Evolutionary conservation across 345 rosid species (phyloP), one percentile per base, ranked within the genome.

Genomic region (Gossypioides kirkii): DNA sequence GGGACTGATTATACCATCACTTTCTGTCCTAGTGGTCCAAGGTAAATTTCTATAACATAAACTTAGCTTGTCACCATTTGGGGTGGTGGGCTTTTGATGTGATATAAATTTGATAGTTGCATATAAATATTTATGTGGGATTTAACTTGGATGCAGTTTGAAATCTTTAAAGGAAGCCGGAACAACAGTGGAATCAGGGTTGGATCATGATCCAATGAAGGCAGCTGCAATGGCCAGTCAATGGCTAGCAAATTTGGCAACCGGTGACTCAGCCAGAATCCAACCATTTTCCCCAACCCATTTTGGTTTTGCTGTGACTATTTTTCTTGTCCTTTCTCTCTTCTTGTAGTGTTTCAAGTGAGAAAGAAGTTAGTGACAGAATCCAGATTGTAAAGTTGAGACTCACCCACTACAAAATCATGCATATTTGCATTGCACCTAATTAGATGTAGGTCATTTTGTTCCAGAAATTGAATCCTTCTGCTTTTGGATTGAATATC

Each of bases 221-320:
- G 76, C 70, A 2, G 75, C 87, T 61, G 61, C 76, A 77, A 17
- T 74, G 11, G 81, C 72, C 8, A 80, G 71, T 78, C 73, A 86
- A 74, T 88, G 90, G 92, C 73, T 83, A 18, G 88, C 88, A 36
- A 80, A 77, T 76, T 78, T 86, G 79, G 92, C 88, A 3, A 65
- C 74, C 0, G 90, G 88, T 69, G 81, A 76, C 52, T 80, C 85
- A 25, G 17, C 73, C 61, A 74, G 76, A 72, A 67, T 32, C 50
- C 79, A 42, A 22, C 74, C 77, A 52, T 54, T 42, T 46, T 69
- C 64, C 10, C 11, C 73, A 32, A 22, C 62, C 25, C 75, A 70
- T 49, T 64, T 12, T 77, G 68, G 67, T 55, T 59, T 79, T 26
- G 61, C 66, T 74, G 20, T 74, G 12, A 74, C 32, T 36, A 58